Percentiles rank a stretch among this genome's conserved stretches.
phyloP scores from a whole-genome alignment of 1,139 yeast species.

The Suhomyces bokatorum region DNA sequence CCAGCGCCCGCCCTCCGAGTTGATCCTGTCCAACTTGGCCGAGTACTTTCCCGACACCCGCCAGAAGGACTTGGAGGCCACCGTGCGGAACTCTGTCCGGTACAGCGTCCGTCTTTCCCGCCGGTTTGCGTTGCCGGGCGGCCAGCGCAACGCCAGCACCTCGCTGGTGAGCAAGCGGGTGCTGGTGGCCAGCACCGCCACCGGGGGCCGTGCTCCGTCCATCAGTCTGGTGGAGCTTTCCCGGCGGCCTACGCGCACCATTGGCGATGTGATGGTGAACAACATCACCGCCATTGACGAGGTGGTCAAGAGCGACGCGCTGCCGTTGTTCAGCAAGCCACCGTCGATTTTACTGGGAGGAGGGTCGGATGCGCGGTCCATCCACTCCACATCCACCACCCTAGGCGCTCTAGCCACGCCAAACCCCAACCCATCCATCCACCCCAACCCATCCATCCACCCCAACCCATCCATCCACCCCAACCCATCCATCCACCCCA shows the following conservation, averaged over 20 bases:
- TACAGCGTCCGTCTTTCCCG: constrained; percentile 65
- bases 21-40: constrained; percentile 83
- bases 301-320: constrained; percentile 35
- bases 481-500: too few relatives aligned
- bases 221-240: constrained; percentile 24
- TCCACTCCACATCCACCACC: constrained; percentile 3
- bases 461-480: too few relatives aligned
- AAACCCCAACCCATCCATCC: too few relatives aligned
- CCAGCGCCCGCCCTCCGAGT: constrained; percentile 91
- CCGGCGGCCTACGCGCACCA: constrained; percentile 36
- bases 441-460: too few relatives aligned
- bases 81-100: constrained; percentile 80
- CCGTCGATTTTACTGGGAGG: constrained; percentile 20
- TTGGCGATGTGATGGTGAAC: constrained; percentile 68
- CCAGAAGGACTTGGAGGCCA: constrained; percentile 69
- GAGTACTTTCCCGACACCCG: constrained; percentile 91
- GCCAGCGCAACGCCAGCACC: constrained; percentile 21
- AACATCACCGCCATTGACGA: constrained; percentile 61
- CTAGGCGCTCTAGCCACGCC: background rate
- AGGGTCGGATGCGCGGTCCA: constrained; percentile 11
- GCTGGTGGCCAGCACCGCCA: constrained; percentile 27
- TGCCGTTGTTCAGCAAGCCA: constrained; percentile 17
- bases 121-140: constrained; percentile 30
- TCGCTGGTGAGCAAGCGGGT: constrained; percentile 25
- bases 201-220: constrained; percentile 23